Evolutionary conservation across 805 yeast species (phyloP).

Genomic region (Candida qinlingensis): DNA sequence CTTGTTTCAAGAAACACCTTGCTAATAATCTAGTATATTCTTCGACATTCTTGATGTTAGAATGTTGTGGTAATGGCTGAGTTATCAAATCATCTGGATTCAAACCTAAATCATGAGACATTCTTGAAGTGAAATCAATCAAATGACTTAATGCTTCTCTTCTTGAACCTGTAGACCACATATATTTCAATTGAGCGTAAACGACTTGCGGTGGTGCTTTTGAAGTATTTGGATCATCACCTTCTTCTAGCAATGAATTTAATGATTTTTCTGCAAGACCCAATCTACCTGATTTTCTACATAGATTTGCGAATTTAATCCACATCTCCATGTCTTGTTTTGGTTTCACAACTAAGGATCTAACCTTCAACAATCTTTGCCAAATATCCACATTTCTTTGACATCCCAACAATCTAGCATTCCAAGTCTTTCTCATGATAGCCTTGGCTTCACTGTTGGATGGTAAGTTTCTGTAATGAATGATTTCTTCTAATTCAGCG

Average conservation of each 20-base stretch:
- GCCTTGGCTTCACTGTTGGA: slow-evolving; percentile 75
- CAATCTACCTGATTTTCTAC: slow-evolving; percentile 89
- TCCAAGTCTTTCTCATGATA: slow-evolving; percentile 89
- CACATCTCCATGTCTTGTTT: slow-evolving; percentile 96
- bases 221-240: slow-evolving; percentile 52
- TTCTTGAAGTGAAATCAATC: slow-evolving; percentile 83
- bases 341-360: slow-evolving; percentile 90
- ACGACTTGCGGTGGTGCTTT: slow-evolving; percentile 96
- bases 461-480: slow-evolving; percentile 79
- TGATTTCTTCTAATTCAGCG: slow-evolving; percentile 93
- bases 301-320: slow-evolving; percentile 95
- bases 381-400: slow-evolving; percentile 98
- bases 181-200: slow-evolving; percentile 91
- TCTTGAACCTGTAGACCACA: slow-evolving; percentile 94
- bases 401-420: slow-evolving; percentile 84
- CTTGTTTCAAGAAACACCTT: slow-evolving; percentile 93
- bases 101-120: slow-evolving; percentile 84
- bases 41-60: slow-evolving; percentile 59
- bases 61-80: slow-evolving; percentile 71
- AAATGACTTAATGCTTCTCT: slow-evolving; percentile 81
- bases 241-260: slow-evolving; percentile 69
- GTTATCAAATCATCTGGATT: slow-evolving; percentile 83
- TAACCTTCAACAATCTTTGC: slow-evolving; percentile 91
- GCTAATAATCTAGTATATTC: slow-evolving; percentile 84
- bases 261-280: slow-evolving; percentile 91